These are phyloP conservation scores for Centaurea solstitialis DNA, from an alignment of 129 eudicot genomes.

Conservation along the genomic window DNA sequence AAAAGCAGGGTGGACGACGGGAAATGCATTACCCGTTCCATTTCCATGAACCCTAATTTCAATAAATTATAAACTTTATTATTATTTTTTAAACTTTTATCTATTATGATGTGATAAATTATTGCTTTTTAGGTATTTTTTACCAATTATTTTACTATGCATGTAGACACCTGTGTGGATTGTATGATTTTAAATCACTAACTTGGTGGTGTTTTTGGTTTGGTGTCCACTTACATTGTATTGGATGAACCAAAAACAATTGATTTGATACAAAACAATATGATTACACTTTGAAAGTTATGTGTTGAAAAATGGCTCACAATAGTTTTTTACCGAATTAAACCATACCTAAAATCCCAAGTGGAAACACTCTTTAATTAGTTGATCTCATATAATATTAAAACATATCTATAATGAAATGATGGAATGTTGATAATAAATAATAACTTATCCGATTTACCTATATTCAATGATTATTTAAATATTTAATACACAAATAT, in stretches of 20 bases:
- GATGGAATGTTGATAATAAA: neutral
- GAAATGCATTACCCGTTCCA: too few relatives aligned
- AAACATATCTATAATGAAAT: neutral
- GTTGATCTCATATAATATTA: too few relatives aligned
- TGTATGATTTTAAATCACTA: slow-evolving; percentile 11
- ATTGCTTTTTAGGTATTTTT: neutral
- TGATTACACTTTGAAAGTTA: neutral
- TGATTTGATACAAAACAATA: neutral
- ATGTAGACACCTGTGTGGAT: neutral
- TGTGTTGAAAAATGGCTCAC: slow-evolving; percentile 22
- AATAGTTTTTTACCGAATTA: neutral
- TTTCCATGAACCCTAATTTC: too few relatives aligned
- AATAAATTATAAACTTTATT: too few relatives aligned
- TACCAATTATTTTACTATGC: neutral
- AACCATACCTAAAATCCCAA: neutral
- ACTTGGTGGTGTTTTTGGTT: slow-evolving; percentile 31
- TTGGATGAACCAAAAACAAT: slow-evolving; percentile 26
- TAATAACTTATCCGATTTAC: too few relatives aligned
- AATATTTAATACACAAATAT: too few relatives aligned
- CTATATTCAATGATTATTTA: too few relatives aligned
- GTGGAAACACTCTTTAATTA: neutral
- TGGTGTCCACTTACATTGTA: slow-evolving; percentile 36
- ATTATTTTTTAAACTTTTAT: too few relatives aligned
- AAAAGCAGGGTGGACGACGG: too few relatives aligned
- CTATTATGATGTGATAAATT: too few relatives aligned